Evolutionary conservation across 1,284 basidiomycete species (phyloP).

Genomic region (Omphalotus olearius): DNA sequence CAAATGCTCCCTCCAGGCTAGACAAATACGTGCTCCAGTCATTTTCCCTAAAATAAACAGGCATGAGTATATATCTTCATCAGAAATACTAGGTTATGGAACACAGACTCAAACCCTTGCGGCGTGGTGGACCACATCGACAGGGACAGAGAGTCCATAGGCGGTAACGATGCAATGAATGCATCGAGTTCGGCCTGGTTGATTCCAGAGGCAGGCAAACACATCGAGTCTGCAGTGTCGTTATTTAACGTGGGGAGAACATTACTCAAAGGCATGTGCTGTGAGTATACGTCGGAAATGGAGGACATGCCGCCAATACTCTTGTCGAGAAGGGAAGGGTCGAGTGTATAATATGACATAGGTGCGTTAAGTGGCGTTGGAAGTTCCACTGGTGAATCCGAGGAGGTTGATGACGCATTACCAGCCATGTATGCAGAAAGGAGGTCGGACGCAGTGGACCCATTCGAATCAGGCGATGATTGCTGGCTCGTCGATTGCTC

Average conservation of each 20-base stretch:
- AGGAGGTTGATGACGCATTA: too few relatives aligned
- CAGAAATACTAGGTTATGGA: background rate
- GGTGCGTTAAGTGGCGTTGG: too few relatives aligned
- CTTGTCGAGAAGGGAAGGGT: background rate
- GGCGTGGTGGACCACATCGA: constrained; percentile 42
- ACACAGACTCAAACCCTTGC: constrained; percentile 38
- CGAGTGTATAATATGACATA: background rate
- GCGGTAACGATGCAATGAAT: constrained; percentile 17
- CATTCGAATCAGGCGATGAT: too few relatives aligned
- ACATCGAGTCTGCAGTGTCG: constrained; percentile 1
- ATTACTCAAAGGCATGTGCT: background rate
- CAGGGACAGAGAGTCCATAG: constrained; percentile 33
- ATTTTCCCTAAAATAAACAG: constrained; percentile 23
- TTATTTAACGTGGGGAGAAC: background rate
- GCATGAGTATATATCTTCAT: too few relatives aligned
- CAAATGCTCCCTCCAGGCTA: constrained; percentile 14
- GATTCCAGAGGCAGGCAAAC: background rate
- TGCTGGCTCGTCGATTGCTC: too few relatives aligned
- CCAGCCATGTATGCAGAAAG: too few relatives aligned
- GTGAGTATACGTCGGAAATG: background rate
- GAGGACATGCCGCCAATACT: background rate
- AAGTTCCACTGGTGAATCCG: background rate
- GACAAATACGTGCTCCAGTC: constrained; percentile 37
- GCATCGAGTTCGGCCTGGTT: constrained; percentile 9
- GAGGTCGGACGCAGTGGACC: too few relatives aligned